Percentiles rank a stretch among this genome's conserved stretches.
Evolutionary conservation across 208 protist genomes (phyloP).

Genomic region (Herpetomonas samuelpessoai): DNA sequence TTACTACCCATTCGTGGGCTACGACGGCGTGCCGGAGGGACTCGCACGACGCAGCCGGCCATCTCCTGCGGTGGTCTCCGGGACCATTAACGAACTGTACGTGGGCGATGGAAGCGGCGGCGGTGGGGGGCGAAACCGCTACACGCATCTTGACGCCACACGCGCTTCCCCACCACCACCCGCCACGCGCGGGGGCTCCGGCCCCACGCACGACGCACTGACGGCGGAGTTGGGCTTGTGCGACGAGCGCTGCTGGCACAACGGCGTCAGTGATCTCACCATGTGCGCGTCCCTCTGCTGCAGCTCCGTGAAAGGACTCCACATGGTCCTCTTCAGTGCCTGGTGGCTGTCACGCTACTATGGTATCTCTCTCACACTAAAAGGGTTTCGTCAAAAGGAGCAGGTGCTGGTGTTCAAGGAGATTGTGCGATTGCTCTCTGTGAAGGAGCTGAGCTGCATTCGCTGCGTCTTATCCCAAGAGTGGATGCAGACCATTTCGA

Average conservation of each 20-base stretch:
- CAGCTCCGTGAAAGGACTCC: constrained; percentile 24
- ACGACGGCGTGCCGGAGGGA: background rate
- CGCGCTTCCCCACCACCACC: background rate
- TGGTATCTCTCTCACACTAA: constrained; percentile 50
- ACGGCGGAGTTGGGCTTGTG: background rate
- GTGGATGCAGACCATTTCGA: constrained; percentile 69
- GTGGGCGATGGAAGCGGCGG: too few species aligned
- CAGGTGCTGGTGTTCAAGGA: constrained; percentile 52
- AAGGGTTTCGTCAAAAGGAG: constrained; percentile 35
- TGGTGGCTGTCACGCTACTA: constrained; percentile 83
- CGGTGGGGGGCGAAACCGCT: background rate
- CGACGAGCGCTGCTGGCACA: constrained; percentile 24
- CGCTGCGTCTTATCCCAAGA: constrained; percentile 51
- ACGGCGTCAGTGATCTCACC: constrained; percentile 27
- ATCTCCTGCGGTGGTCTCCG: too few species aligned
- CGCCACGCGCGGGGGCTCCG: background rate
- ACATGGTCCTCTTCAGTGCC: constrained; percentile 22
- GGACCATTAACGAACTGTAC: too few species aligned
- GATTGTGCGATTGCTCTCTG: constrained; percentile 28
- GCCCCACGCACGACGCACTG: background rate
- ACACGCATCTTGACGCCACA: background rate
- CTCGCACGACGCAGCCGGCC: too few species aligned
- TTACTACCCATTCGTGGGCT: background rate
- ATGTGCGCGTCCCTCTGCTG: constrained; percentile 38
- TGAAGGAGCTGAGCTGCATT: constrained; percentile 43